Percentiles rank a stretch among this genome's conserved stretches.
phyloP scores from a whole-genome alignment of 148 eudicot genomes.

The Rhododendron griersonianum region DNA sequence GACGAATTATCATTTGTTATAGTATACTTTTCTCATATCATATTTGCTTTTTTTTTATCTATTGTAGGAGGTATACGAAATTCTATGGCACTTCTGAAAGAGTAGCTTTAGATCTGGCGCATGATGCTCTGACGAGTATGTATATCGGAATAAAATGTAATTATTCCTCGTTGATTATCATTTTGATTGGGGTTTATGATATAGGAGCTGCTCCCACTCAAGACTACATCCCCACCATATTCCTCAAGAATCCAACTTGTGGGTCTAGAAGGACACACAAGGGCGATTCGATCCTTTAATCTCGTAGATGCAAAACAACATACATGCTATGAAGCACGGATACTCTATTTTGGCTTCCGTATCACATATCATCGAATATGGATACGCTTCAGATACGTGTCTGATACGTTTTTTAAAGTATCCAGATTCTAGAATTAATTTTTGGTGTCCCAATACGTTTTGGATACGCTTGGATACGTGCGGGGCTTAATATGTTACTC shows the following conservation, averaged over 20 bases:
- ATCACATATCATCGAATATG: too few species aligned
- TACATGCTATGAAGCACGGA: not conserved
- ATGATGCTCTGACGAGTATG: constrained; percentile 45
- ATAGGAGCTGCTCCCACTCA: not conserved
- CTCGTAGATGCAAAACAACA: not conserved
- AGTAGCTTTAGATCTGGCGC: too few species aligned
- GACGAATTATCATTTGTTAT: not conserved
- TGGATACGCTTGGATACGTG: too few species aligned
- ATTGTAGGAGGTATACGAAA: too few species aligned
- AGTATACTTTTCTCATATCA: not conserved
- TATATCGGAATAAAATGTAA: not conserved
- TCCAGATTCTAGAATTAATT: too few species aligned
- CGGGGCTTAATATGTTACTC: too few species aligned
- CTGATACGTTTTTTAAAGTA: too few species aligned
- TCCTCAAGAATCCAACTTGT: not conserved
- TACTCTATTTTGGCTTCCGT: too few species aligned
- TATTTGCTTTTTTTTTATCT: not conserved
- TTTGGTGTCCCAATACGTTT: too few species aligned
- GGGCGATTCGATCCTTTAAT: not conserved
- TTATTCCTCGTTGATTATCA: not conserved
- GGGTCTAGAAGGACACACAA: not conserved
- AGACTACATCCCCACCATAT: not conserved
- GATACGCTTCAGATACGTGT: too few species aligned
- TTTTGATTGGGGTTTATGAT: not conserved
- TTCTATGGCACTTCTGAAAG: too few species aligned